These are phyloP conservation scores for Camellia oleifera DNA, from an alignment of 179 eudicot species.

Conservation along the genomic window DNA sequence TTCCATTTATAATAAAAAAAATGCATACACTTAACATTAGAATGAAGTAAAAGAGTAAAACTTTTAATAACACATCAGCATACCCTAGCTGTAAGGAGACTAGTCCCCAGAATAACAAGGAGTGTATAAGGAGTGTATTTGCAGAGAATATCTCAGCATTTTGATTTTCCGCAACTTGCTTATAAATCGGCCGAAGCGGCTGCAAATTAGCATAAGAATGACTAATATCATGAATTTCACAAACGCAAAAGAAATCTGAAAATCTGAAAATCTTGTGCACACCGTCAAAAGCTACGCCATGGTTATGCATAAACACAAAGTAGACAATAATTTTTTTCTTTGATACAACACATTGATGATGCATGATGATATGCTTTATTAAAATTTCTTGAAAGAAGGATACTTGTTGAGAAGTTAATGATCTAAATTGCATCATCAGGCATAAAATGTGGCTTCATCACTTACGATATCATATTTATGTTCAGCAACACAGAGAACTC, in stretches of 20 bases:
- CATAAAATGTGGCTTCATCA: not conserved
- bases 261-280: no score
- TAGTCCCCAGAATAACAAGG: constrained; percentile 94
- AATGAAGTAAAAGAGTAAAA: not conserved
- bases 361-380: no score
- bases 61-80: constrained; percentile 12
- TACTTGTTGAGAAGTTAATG: not conserved
- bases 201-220: constrained; percentile 32
- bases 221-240: constrained; percentile 8
- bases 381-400: not conserved
- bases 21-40: not conserved
- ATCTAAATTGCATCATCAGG: not conserved
- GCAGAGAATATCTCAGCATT: constrained; percentile 99
- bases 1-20: constrained; percentile 10
- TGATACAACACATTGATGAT: not conserved
- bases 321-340: not conserved
- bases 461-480: not conserved
- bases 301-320: not conserved
- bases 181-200: constrained; percentile 98
- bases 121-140: constrained; percentile 86
- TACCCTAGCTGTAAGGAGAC: constrained; percentile 98
- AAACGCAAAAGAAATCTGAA: not conserved
- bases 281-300: no score
- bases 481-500: constrained; percentile 22
- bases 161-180: constrained; percentile 94